Base-by-base conservation (phyloP, 164 flowering plant species). In the Dillenia turbinata region DNA sequence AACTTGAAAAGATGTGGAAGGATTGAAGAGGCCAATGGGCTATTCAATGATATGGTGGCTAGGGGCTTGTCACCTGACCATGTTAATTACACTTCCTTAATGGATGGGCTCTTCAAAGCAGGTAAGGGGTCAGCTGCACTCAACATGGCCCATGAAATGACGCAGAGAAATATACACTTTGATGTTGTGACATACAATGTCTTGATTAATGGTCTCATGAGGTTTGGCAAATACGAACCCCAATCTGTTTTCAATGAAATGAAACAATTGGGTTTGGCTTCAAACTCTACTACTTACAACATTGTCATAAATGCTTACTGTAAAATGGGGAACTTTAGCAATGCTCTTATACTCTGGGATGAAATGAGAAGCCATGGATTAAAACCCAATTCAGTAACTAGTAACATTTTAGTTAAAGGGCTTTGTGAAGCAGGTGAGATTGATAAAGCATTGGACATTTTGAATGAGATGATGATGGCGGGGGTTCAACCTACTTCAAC, bases 151-250 rank as follows among this genome's bases (percentile, higher is more conserved):
- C 75, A 85, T 65, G 90, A 87, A 67, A 83, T 91, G 88, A 66
- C 67, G 15, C 75, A 83, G 59, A 87, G 73, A 60, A 71, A 77
- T 52, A 48, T 81, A 19, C 78, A 66, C 22, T 77, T 85, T 73
- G 97, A 94, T 74, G 77, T 78, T 70, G 80, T 88, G 57, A 78
- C 90, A 9, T 90, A 77, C 65, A 91, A 89, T 73, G 97, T 82
- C 43, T 66, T 86, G 62, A 78, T 88, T 50, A 91, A 84, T 66
- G 94, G 97, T 60, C 69, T 86, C n/a, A 71, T 79, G 61, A 81
- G 61, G 71, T 70, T 66, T 67, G 84, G 85, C 2, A 82, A 85
- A 57, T 71, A 75, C 57, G 89, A 87, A 65, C 68, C 75, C 19
- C 65, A 76, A 57, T 78, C 86, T 17, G 75, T 85, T 62, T 81